These are phyloP conservation scores for Lepiota brunneoincarnata DNA, from an alignment of 768 basidiomycete genomes.

Conservation along the genomic window DNA sequence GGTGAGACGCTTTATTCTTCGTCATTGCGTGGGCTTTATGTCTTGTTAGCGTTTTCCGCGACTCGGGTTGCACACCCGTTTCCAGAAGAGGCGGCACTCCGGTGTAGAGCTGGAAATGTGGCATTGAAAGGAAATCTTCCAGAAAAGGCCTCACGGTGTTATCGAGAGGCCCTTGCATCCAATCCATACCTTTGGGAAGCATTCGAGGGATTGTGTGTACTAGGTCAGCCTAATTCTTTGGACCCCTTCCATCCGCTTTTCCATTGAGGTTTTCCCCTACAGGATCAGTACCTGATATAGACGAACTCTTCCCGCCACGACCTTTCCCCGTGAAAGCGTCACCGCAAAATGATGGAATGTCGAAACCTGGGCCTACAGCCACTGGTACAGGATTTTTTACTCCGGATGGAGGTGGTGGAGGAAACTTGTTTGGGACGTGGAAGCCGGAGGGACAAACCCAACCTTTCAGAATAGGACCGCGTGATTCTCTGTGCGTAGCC, in stretches of 20 bases:
- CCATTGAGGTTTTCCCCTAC: conserved; percentile 15
- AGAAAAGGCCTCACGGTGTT: conserved; percentile 69
- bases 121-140: conserved; percentile 78
- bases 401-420: conserved; percentile 58
- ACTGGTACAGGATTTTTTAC: conserved; percentile 77
- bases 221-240: conserved; percentile 50
- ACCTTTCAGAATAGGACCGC: conserved; percentile 59
- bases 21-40: conserved; percentile 10
- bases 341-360: conserved; percentile 48
- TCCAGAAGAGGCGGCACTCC: conserved; percentile 70
- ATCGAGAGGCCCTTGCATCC: conserved; percentile 63
- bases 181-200: conserved; percentile 92
- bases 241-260: conserved; percentile 12
- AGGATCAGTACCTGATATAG: conserved; percentile 73
- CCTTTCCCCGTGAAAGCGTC: conserved; percentile 52
- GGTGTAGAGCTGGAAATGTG: conserved; percentile 74
- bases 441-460: conserved; percentile 52
- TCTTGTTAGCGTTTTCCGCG: conserved; percentile 48
- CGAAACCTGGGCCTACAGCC: conserved; percentile 47
- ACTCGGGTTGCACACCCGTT: conserved; percentile 53
- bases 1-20: conserved; percentile 39
- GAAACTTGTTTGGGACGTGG: conserved; percentile 56
- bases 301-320: conserved; percentile 68
- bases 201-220: conserved; percentile 79
- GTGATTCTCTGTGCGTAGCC: conserved; percentile 60